phyloP scores from a whole-genome alignment of 2,329 filamentous ascomycete species.

The Xylariales sp. region DNA sequence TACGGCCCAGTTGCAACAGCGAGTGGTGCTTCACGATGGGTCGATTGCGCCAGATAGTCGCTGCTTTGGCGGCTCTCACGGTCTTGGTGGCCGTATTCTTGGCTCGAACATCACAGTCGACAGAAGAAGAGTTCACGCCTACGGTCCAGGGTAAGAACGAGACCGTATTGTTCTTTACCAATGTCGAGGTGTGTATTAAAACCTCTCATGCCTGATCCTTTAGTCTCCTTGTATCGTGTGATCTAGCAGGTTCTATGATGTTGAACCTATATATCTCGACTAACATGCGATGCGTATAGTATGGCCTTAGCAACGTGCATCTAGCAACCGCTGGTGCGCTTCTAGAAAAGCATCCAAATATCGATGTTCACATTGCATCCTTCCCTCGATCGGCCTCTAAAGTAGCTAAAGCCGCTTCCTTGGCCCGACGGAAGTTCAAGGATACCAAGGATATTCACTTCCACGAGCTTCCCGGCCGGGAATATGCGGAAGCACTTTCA shows the following conservation, averaged over 20 bases:
- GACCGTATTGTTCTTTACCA: slow-evolving; percentile 40
- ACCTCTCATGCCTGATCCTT: too few species aligned
- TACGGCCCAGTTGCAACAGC: slow-evolving; percentile 1
- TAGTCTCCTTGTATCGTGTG: too few species aligned
- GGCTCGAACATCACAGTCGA: slow-evolving; percentile 8
- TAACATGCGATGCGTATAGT: neutral
- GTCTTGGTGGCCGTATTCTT: slow-evolving; percentile 27
- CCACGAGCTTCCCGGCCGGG: slow-evolving; percentile 27
- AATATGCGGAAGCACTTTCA: slow-evolving; percentile 24
- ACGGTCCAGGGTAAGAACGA: slow-evolving; percentile 38
- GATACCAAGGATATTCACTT: slow-evolving; percentile 22
- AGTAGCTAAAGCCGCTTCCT: slow-evolving; percentile 30
- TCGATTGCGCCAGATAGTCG: slow-evolving; percentile 22
- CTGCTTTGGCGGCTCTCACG: slow-evolving; percentile 19
- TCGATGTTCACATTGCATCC: slow-evolving; percentile 42
- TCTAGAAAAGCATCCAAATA: slow-evolving; percentile 36
- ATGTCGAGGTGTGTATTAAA: slow-evolving; percentile 20
- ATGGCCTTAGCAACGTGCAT: slow-evolving; percentile 41
- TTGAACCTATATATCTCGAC: too few species aligned
- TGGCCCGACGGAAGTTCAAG: slow-evolving; percentile 22
- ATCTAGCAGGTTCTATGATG: too few species aligned
- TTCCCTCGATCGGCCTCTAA: slow-evolving; percentile 33
- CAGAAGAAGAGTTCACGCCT: slow-evolving; percentile 8
- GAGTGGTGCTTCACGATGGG: slow-evolving; percentile 26
- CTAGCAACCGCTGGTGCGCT: slow-evolving; percentile 39